Evolutionary conservation across 345 rosid species (phyloP).

Genomic region (Dipteronia dyeriana): DNA sequence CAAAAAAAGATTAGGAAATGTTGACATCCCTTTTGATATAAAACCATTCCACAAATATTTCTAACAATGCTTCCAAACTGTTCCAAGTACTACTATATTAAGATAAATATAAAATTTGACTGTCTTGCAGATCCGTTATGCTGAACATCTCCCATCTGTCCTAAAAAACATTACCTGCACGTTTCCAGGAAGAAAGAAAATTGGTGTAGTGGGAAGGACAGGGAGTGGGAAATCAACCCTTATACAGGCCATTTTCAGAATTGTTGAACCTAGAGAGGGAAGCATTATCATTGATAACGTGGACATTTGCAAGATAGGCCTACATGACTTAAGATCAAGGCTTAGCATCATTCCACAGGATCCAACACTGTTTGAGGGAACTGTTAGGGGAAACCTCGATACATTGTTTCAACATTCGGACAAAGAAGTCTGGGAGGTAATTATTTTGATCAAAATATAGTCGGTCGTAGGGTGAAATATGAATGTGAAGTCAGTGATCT

Average conservation of each 20-base stretch:
- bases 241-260: slow-evolving; percentile 87
- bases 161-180: slow-evolving; percentile 74
- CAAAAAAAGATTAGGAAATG: not conserved
- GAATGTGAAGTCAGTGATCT: not conserved
- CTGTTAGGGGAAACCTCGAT: slow-evolving; percentile 87
- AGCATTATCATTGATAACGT: slow-evolving; percentile 74
- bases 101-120: not conserved
- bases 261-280: slow-evolving; percentile 83
- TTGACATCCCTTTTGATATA: slow-evolving; percentile 2
- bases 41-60: not conserved
- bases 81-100: not conserved
- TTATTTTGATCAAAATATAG: not conserved
- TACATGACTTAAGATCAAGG: slow-evolving; percentile 82
- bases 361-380: slow-evolving; percentile 92
- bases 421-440: slow-evolving; percentile 77
- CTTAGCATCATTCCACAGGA: slow-evolving; percentile 97
- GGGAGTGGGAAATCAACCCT: slow-evolving; percentile 97
- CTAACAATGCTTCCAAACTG: not conserved
- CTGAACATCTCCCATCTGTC: slow-evolving; percentile 89
- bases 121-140: slow-evolving; percentile 70
- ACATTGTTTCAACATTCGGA: slow-evolving; percentile 71
- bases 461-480: not conserved
- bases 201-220: slow-evolving; percentile 96
- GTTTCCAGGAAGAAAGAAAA: slow-evolving; percentile 79
- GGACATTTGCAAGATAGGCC: slow-evolving; percentile 82